Conservation (phyloP, 768 basidiomycete species). For the Suillus weaverae region DNA sequence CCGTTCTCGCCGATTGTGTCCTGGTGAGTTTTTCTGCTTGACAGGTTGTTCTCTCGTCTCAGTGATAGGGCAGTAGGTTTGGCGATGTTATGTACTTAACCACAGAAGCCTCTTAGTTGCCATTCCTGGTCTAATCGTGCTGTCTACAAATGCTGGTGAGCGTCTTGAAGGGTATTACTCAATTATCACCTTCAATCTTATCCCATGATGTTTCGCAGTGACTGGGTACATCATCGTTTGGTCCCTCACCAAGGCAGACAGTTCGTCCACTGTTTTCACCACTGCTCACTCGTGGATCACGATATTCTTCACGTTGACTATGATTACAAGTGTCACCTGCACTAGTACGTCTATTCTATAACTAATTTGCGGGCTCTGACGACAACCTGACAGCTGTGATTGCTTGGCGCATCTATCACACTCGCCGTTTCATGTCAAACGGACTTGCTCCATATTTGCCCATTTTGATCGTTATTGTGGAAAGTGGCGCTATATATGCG, state of each 20-base stretch:
- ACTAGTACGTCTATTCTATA: background rate
- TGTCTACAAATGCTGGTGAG: background rate
- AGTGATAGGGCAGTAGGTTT: background rate
- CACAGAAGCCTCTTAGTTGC: background rate
- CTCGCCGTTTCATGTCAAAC: background rate
- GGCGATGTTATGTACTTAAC: background rate
- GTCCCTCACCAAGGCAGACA: background rate
- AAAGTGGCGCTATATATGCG: constrained; percentile 10
- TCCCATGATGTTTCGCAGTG: background rate
- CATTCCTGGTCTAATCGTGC: background rate
- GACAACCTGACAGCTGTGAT: background rate
- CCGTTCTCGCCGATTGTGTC: background rate
- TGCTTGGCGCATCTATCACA: constrained; percentile 8
- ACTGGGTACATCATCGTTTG: background rate
- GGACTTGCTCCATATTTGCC: background rate
- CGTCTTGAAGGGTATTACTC: background rate
- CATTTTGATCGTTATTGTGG: constrained; percentile 7
- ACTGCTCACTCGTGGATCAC: background rate
- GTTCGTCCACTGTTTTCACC: background rate
- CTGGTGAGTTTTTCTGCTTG: background rate
- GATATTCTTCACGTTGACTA: background rate
- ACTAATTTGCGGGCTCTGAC: background rate
- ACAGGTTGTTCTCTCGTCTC: background rate
- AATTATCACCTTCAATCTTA: background rate
- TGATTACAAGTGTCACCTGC: background rate